Base-by-base conservation (phyloP, 495 filamentous ascomycete genomes). In the Niebla homalea region DNA sequence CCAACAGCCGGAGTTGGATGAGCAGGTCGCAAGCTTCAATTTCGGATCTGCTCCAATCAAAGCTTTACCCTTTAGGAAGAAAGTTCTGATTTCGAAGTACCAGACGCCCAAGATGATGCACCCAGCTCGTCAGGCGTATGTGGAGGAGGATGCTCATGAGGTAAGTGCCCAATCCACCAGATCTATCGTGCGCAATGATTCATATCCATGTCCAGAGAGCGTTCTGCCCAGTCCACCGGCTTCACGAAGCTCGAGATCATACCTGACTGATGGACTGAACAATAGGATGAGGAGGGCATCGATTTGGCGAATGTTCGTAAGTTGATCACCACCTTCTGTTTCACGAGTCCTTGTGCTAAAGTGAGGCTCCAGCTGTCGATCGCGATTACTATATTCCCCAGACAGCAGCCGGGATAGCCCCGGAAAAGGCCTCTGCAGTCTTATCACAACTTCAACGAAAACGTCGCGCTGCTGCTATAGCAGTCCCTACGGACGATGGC, bases 401-500 rank as follows among this genome's bases (percentile, higher is more conserved):
- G 12, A 73, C 75, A 4, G 69, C 74, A 4, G 78, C 83, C 37
- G 89, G 87, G 42, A 83, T 89, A 37, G 82, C 85, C n/a, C 76
- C 85, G 1, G 87, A 94, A 61, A 83, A 86, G 54, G 90, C 90
- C 11, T 90, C 87, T 10, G 87, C 88, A 1, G 83, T 98, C 46
- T 70, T 93, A 5, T 83, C 80, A 21, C 92, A 98, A 60, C 90
- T 98, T 63, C 80, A 86, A 50, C 83, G 90, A 15, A 93, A 92
- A 66, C 78, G 88, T 54, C 75, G 84, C 60, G 89, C 87, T 5
- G 89, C 89, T 10, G 82, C 84, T 12, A 88, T 96, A 58, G 81
- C 82, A n/a, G 93, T 99, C 3, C 92, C 92, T 4, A 99, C 92
- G 46, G 89, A 94, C 58, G 93, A 99, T 71, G 84, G 75, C 23